These are phyloP conservation scores for Solanum pinnatisectum DNA, from an alignment of 257 asterid genomes.

Conservation along the genomic window DNA sequence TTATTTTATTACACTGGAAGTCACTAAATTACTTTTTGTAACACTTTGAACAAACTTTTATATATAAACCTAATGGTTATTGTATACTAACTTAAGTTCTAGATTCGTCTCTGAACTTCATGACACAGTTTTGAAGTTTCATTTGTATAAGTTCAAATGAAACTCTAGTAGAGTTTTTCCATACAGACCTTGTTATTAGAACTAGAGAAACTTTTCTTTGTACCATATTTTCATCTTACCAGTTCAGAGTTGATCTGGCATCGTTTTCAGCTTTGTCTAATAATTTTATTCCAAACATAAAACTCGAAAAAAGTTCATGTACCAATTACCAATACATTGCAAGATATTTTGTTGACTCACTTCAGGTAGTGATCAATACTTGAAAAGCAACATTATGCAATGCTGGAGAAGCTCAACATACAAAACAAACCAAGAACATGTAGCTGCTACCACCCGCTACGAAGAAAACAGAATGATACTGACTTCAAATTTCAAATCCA, in stretches of 20 bases:
- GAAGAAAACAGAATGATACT: not conserved
- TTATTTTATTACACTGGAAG: no score
- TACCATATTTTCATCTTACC: not conserved
- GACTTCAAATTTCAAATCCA: not conserved
- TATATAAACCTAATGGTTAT: no score
- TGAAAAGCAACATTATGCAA: not conserved
- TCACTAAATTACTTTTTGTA: not conserved
- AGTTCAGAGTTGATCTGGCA: not conserved
- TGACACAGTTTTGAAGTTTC: not conserved
- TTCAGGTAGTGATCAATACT: not conserved
- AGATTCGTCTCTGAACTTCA: not conserved
- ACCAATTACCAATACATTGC: not conserved
- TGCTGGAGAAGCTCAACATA: not conserved
- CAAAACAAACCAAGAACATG: not conserved
- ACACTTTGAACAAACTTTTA: not conserved
- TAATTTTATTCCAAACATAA: not conserved
- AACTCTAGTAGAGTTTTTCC: no score
- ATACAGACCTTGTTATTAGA: no score
- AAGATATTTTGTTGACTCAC: not conserved
- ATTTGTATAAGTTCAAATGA: not conserved
- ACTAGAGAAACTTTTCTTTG: no score
- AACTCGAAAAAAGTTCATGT: not conserved
- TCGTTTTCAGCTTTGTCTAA: not conserved
- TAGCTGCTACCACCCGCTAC: not conserved
- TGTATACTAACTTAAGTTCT: no score